Evolutionary conservation across 2,329 filamentous ascomycete species (phyloP), one percentile per base, ranked within the genome.

Genomic region (Curvularia hawaiiensis): DNA sequence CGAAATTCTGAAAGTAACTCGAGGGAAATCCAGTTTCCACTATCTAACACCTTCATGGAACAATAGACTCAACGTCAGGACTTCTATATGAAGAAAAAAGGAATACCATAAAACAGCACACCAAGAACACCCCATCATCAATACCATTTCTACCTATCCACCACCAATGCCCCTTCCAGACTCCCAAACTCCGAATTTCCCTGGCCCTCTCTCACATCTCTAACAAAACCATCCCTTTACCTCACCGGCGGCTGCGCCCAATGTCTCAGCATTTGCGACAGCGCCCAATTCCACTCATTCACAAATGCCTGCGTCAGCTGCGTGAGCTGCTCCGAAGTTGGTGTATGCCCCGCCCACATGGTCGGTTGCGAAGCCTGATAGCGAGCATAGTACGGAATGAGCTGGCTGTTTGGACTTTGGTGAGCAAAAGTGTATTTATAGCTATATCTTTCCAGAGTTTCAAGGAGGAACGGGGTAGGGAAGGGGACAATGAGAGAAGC

Each of bases 291-390:
- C 89, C 89, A 92, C 73, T 91, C 89, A 24, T 79, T 79, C 62
- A 84, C 81, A 69, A 90, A 90, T 52, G 85, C 88, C 35, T 78
- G 79, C 1, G 86, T 80, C 31, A 92, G 81, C 71, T 86, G 82
- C 4, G 81, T 76, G 0, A 85, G 79, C 56, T 88, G 84, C 1
- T 84, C 83, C 1, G 78, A 69, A 1, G 82, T 79, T 0, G 89
- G 88, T 26, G 78, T 73, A 33, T 79, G 79, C 1, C 81, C 84
- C 46, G 84, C 88, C 89, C 89, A 92, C 87, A 91, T 92, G 54
- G 85, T 83, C 3, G 84, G 85, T 63, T 83, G 84, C 14, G 79
- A 77, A 0, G 89, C 86, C 68, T 91, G 86, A 12, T 79, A 72
- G 33, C 81, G 79, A 0, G 89, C 87, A 67, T 88, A 89, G 38